Percentiles rank a stretch among this genome's conserved stretches.
phyloP scores from a whole-genome alignment of 1,284 basidiomycete species.

The Naganishia albida region DNA sequence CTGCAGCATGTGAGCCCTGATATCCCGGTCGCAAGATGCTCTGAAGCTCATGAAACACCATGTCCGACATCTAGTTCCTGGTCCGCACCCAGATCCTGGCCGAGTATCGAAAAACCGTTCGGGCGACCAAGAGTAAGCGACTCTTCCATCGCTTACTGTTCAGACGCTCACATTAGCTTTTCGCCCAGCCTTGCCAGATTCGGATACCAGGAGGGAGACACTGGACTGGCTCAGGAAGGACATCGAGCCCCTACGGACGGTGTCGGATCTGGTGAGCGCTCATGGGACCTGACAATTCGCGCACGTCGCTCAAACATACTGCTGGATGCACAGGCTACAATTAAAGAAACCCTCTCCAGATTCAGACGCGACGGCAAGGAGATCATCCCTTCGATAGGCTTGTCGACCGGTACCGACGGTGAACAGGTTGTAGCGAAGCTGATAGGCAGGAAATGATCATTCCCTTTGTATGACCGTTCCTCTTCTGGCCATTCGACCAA shows the following conservation, averaged over 20 bases:
- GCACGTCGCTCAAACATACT: not conserved
- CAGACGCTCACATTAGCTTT: not conserved
- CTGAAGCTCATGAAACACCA: not conserved
- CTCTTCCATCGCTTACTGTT: not conserved
- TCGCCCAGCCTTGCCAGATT: slow-evolving; percentile 50
- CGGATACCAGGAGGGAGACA: slow-evolving; percentile 48
- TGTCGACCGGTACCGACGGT: slow-evolving; percentile 19
- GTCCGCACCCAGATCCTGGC: slow-evolving; percentile 47
- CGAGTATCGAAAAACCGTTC: slow-evolving; percentile 49
- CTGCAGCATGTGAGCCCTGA: slow-evolving; percentile 44
- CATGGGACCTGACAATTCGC: not conserved
- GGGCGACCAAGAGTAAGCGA: slow-evolving; percentile 50
- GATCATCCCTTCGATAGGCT: slow-evolving; percentile 28
- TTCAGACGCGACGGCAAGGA: slow-evolving; percentile 31
- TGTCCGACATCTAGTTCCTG: slow-evolving; percentile 44
- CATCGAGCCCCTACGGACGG: slow-evolving; percentile 43
- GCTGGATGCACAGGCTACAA: not conserved
- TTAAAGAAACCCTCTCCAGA: slow-evolving; percentile 22
- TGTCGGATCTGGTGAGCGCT: slow-evolving; percentile 46
- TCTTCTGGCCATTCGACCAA: no score
- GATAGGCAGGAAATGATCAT: slow-evolving; percentile 12
- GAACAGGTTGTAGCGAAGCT: not conserved
- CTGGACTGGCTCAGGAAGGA: slow-evolving; percentile 51
- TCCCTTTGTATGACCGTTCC: no score
- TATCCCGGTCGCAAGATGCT: not conserved